A percentile compares a stretch with the other conserved stretches of the same genome.
Conservation (phyloP, 768 basidiomycete species). For the Macrolepiota dolichaula region DNA sequence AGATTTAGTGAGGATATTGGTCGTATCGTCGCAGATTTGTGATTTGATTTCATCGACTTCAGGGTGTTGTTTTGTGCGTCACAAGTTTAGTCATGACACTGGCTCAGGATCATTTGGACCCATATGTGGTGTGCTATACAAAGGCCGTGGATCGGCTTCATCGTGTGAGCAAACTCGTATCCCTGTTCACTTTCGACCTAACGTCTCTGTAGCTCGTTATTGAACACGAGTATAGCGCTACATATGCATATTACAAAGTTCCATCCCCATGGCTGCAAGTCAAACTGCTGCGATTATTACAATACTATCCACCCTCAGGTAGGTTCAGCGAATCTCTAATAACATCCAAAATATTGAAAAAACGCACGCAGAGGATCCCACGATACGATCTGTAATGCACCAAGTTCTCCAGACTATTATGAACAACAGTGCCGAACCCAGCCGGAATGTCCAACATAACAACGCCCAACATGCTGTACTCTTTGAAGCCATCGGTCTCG, state of each 20-base stretch:
- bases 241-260: slow-evolving; percentile 97
- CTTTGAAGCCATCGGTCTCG: slow-evolving; percentile 95
- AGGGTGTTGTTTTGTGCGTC: slow-evolving; percentile 95
- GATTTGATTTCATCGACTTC: not conserved
- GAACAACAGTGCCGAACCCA: slow-evolving; percentile 86
- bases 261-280: slow-evolving; percentile 98
- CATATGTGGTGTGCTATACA: slow-evolving; percentile 88
- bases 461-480: slow-evolving; percentile 98
- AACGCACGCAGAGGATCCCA: slow-evolving; percentile 76
- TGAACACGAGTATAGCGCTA: slow-evolving; percentile 82
- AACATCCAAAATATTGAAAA: not conserved
- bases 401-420: slow-evolving; percentile 87
- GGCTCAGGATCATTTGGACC: slow-evolving; percentile 90
- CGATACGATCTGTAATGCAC: slow-evolving; percentile 71
- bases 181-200: not conserved
- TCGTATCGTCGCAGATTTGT: slow-evolving; percentile 10
- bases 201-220: slow-evolving; percentile 67
- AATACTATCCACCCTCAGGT: slow-evolving; percentile 97
- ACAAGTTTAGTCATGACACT: slow-evolving; percentile 92
- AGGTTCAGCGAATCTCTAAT: slow-evolving; percentile 19
- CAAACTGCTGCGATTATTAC: slow-evolving; percentile 86
- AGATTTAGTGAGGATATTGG: slow-evolving; percentile 57
- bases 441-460: slow-evolving; percentile 95
- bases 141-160: slow-evolving; percentile 90
- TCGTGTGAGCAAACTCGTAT: slow-evolving; percentile 47